Conservation (phyloP, 352 stramenopile genomes). For the Pythium angustatum region DNA sequence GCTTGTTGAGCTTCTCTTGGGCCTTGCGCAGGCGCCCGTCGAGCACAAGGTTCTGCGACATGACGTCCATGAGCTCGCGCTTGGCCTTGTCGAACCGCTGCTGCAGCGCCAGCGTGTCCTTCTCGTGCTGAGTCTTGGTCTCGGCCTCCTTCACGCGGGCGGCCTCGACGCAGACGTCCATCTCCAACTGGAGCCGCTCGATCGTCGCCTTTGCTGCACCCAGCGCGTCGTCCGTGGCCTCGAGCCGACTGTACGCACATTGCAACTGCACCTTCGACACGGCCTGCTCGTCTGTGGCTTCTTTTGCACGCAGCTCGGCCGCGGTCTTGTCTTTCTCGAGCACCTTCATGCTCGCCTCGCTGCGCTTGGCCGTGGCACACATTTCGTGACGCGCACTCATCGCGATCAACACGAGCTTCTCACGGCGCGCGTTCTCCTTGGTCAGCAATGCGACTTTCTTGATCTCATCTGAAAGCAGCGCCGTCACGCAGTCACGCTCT, state of each 20-base stretch:
- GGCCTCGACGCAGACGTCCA: conserved; percentile 31
- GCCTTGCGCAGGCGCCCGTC: conserved; percentile 63
- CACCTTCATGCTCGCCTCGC: conserved; percentile 39
- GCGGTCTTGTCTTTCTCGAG: conserved; percentile 31
- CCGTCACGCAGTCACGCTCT: conserved; percentile 55
- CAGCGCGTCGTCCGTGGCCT: conserved; percentile 39
- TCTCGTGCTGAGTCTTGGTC: conserved; percentile 42
- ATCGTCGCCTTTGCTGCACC: conserved; percentile 29
- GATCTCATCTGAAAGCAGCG: conserved; percentile 61
- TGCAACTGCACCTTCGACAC: conserved; percentile 51
- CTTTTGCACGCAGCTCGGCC: conserved; percentile 30
- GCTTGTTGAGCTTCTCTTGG: conserved; percentile 69
- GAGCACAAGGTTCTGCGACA: conserved; percentile 62
- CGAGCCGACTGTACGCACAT: conserved; percentile 43
- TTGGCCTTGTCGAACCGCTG: conserved; percentile 76
- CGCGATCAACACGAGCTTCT: conserved; percentile 69
- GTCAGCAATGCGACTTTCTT: conserved; percentile 74
- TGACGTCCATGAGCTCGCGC: conserved; percentile 69
- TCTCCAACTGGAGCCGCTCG: conserved; percentile 32
- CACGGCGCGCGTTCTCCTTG: conserved; percentile 73
- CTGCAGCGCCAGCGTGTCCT: conserved; percentile 46
- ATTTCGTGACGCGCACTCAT: conserved; percentile 82
- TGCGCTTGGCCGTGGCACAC: conserved; percentile 49
- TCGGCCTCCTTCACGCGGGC: conserved; percentile 44
- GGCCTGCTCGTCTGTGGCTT: conserved; percentile 40